Evolutionary conservation across 495 filamentous ascomycete species (phyloP), one percentile per base, ranked within the genome.

Genomic region (Aspergillus heteromorphus): DNA sequence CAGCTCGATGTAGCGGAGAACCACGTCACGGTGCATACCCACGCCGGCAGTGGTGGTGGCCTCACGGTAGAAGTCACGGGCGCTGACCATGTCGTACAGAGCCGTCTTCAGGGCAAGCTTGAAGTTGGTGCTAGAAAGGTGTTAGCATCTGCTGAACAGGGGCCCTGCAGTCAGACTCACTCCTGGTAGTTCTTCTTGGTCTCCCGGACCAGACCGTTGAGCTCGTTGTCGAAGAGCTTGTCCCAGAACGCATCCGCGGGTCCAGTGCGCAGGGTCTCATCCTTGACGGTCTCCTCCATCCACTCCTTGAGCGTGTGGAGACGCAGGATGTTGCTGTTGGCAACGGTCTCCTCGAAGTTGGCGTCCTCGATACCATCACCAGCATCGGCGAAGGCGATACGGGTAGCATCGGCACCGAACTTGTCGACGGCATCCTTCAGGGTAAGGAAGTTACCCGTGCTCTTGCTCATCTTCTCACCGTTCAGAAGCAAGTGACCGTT

Each of bases 391-490:
- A 98, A 84, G 7, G 92, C 91, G 56, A 98, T 87, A 65, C 92
- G 79, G 29, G 88, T 87, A 16, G 92, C 92, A 71, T 97, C 92
- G 7, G 93, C 91, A 59, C 92, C 93, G 66, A 91, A 98, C 69
- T 98, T 98, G 59, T 86, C 83, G 17, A 92, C 83, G 5, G 89
- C 82, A 47, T 96, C 88, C 57, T 85, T 82, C 21, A 98, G 76
- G 18, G 92, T 98, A 63, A 98, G 78, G 76, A 98, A 98, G 73
- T 97, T 97, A 60, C 92, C 91, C 5, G 90, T 95, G 54, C 82
- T 87, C 75, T 98, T 98, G 69, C 82, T 85, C 93, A 97, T 97
- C 78, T 97, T 98, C 58, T 95, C 89, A 34, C 91, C 92, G 64
- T 97, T 97, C 45, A 97, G 80, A 65, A 95, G 82, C 55, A 97